Percentiles rank a stretch among this genome's conserved stretches.
Evolutionary conservation across 768 basidiomycete genomes (phyloP).

Genomic region (Rhodotorula toruloides): DNA sequence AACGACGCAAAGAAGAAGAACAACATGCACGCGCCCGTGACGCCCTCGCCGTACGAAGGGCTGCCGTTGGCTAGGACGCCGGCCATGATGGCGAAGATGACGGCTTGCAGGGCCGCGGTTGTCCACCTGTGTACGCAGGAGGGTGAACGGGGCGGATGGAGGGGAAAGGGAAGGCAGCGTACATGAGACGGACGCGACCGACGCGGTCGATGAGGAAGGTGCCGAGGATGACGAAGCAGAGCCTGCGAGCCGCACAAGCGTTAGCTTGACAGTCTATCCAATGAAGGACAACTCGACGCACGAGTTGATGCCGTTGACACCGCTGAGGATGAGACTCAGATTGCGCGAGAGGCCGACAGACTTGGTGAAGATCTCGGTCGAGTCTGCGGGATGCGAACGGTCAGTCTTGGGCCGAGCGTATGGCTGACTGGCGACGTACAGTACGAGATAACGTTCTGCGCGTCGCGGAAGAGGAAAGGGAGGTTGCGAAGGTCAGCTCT

Average conservation of each 20-base stretch:
- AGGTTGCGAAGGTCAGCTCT: too few relatives aligned
- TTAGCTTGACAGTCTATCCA: not conserved
- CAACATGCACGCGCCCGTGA: not conserved
- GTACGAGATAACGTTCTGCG: conserved; percentile 8
- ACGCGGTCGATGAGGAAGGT: conserved; percentile 14
- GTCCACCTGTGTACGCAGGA: not conserved
- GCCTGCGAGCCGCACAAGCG: not conserved
- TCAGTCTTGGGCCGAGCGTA: too few relatives aligned
- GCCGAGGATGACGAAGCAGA: conserved; percentile 6
- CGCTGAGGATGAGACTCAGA: not conserved
- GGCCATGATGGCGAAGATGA: conserved; percentile 11
- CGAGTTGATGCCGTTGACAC: conserved; percentile 10
- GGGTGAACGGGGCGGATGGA: not conserved
- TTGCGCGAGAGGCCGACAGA: conserved; percentile 11
- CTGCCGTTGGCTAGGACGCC: not conserved
- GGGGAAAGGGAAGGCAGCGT: not conserved
- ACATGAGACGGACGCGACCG: conserved; percentile 13
- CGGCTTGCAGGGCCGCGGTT: not conserved
- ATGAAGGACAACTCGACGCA: not conserved
- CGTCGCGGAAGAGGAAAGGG: too few relatives aligned
- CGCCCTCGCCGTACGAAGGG: conserved; percentile 7
- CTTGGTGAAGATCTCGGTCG: conserved; percentile 4
- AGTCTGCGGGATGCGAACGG: not conserved
- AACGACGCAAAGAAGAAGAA: not conserved
- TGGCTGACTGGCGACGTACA: too few relatives aligned